phyloP scores from a whole-genome alignment of 2,329 filamentous ascomycete genomes.

The Fusarium sp. region DNA sequence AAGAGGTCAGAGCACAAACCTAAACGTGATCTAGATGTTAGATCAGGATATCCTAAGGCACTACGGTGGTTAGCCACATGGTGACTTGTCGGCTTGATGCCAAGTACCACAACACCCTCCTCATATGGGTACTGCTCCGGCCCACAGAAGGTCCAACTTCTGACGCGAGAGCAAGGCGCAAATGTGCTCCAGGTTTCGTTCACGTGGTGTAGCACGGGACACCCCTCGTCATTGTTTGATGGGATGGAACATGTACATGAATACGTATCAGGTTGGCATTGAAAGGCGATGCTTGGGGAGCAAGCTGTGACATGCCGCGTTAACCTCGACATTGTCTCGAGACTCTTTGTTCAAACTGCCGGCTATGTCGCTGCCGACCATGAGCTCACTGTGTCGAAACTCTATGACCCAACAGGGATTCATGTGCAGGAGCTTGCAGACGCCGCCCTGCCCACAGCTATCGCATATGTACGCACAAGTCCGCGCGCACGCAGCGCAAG shows the following conservation, averaged over 20 bases:
- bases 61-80: conserved; percentile 8
- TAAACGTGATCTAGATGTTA: conserved; percentile 28
- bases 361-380: conserved; percentile 19
- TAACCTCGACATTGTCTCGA: background rate
- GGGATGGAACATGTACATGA: background rate
- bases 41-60: conserved; percentile 20
- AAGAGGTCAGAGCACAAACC: conserved; percentile 38
- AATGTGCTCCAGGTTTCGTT: conserved; percentile 24
- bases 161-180: conserved; percentile 31
- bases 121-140: conserved; percentile 12
- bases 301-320: conserved; percentile 2
- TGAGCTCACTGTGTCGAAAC: conserved; percentile 31
- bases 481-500: conserved; percentile 11
- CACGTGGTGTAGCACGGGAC: conserved; percentile 25
- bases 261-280: conserved; percentile 5
- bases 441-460: conserved; percentile 24
- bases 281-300: conserved; percentile 6
- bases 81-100: conserved; percentile 31
- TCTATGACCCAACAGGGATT: conserved; percentile 36
- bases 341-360: conserved; percentile 18
- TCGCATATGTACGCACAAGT: conserved; percentile 28
- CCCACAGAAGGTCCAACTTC: conserved; percentile 23
- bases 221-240: conserved; percentile 6
- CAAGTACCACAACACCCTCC: conserved; percentile 38
- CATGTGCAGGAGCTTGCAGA: conserved; percentile 27